A percentile compares a stretch with the other conserved stretches of the same genome.
Evolutionary conservation across 768 basidiomycete species (phyloP).

Genomic region (Panaeolus papilionaceus): DNA sequence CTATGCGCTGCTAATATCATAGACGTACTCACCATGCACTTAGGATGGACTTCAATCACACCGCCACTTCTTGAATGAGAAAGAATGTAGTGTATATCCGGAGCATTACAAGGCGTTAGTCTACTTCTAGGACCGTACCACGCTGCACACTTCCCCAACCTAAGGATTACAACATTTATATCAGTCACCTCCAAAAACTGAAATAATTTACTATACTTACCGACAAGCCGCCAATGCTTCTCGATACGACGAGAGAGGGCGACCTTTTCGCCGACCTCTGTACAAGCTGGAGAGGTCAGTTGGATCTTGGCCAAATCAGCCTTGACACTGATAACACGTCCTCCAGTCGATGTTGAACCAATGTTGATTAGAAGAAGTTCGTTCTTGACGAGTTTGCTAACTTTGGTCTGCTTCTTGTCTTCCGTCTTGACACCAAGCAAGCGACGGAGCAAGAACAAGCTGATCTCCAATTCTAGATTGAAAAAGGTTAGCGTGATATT

Average conservation of each 20-base stretch:
- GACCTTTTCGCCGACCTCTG: conserved; percentile 97
- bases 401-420: conserved; percentile 98
- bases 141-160: conserved; percentile 85
- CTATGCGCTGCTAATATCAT: background rate
- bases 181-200: conserved; percentile 10
- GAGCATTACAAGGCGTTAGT: conserved; percentile 42
- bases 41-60: background rate
- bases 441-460: conserved; percentile 92
- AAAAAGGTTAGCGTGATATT: conserved; percentile 14
- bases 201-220: conserved; percentile 49
- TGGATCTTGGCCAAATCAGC: conserved; percentile 95
- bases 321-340: conserved; percentile 92
- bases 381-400: conserved; percentile 88
- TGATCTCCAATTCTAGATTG: conserved; percentile 82
- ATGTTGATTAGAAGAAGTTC: conserved; percentile 97
- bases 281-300: conserved; percentile 93
- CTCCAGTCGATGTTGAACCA: conserved; percentile 96
- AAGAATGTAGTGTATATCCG: background rate
- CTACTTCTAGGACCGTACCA: conserved; percentile 82
- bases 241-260: conserved; percentile 94
- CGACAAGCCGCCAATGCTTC: conserved; percentile 98
- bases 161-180: conserved; percentile 24
- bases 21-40: background rate
- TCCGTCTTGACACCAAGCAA: conserved; percentile 98
- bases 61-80: background rate